Evolutionary conservation across 208 protist genomes (phyloP).

Genomic region (Wallacemonas sp.): DNA sequence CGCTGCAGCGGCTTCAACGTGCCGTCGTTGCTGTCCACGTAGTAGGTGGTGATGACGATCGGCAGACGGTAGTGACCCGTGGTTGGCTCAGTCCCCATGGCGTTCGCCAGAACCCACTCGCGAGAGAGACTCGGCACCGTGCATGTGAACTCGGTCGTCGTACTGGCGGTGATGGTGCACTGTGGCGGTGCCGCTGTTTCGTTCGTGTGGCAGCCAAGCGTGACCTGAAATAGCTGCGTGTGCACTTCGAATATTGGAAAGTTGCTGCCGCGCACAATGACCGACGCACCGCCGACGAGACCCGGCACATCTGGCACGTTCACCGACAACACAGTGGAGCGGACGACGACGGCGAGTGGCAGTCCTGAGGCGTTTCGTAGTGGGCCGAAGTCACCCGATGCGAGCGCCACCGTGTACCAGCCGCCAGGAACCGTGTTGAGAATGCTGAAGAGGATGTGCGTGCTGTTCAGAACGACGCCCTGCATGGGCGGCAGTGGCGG

Average conservation of each 20-base stretch:
- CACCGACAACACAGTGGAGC: conserved; percentile 24
- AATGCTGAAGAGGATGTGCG: conserved; percentile 28
- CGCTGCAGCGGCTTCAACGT: conserved; percentile 17
- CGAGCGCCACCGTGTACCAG: conserved; percentile 37
- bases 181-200: background rate
- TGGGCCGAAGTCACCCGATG: conserved; percentile 26
- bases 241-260: conserved; percentile 22
- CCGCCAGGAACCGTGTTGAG: conserved; percentile 32
- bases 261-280: conserved; percentile 37
- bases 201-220: background rate
- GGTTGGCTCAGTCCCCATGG: conserved; percentile 12
- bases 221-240: conserved; percentile 14
- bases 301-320: conserved; percentile 27
- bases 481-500: conserved; percentile 12
- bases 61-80: conserved; percentile 18
- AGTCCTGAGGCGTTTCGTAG: conserved; percentile 26
- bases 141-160: conserved; percentile 23
- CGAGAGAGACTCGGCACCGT: conserved; percentile 24
- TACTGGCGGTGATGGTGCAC: conserved; percentile 25
- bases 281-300: conserved; percentile 21
- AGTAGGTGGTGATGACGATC: conserved; percentile 23
- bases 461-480: conserved; percentile 28
- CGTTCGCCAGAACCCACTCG: conserved; percentile 15
- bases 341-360: conserved; percentile 29
- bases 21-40: conserved; percentile 16